phyloP scores from a whole-genome alignment of 2,329 filamentous ascomycete genomes.

The Pyrenochaeta sp. region DNA sequence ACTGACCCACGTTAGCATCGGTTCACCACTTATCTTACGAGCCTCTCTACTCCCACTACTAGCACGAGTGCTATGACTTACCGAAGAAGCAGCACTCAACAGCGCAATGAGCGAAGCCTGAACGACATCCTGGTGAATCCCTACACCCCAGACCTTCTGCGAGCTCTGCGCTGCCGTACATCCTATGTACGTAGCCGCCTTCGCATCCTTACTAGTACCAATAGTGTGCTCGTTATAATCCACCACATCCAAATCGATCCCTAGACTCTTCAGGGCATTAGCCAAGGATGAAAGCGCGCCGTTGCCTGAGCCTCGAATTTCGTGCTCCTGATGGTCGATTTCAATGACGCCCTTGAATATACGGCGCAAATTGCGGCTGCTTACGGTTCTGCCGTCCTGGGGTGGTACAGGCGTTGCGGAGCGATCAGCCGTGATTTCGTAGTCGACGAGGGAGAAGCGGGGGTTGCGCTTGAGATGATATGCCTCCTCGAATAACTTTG shows the following conservation, averaged over 20 bases:
- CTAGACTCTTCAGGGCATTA: conserved; percentile 78
- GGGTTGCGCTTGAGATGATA: conserved; percentile 87
- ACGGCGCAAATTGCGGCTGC: conserved; percentile 79
- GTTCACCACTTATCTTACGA: too few relatives aligned
- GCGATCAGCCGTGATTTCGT: conserved; percentile 87
- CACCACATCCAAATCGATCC: conserved; percentile 86
- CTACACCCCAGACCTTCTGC: conserved; percentile 86
- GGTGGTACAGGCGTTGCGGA: conserved; percentile 76
- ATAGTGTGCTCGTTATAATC: conserved; percentile 98
- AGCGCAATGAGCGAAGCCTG: conserved; percentile 88
- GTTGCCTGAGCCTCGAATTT: conserved; percentile 82
- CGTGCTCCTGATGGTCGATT: conserved; percentile 81
- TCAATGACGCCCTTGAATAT: conserved; percentile 85
- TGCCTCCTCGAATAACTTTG: conserved; percentile 83
- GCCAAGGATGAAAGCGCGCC: conserved; percentile 90
- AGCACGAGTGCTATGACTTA: conserved; percentile 57
- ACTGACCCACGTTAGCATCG: conserved; percentile 59
- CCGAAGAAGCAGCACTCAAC: conserved; percentile 83
- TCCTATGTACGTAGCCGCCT: conserved; percentile 95
- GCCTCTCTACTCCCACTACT: not conserved
- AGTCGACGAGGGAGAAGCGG: conserved; percentile 87
- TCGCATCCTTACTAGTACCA: conserved; percentile 79
- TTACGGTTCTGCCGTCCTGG: conserved; percentile 73
- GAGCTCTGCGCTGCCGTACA: conserved; percentile 74
- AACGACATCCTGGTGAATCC: conserved; percentile 91